phyloP scores from a whole-genome alignment of 2,329 filamentous ascomycete species.

The Penicillium sp. region DNA sequence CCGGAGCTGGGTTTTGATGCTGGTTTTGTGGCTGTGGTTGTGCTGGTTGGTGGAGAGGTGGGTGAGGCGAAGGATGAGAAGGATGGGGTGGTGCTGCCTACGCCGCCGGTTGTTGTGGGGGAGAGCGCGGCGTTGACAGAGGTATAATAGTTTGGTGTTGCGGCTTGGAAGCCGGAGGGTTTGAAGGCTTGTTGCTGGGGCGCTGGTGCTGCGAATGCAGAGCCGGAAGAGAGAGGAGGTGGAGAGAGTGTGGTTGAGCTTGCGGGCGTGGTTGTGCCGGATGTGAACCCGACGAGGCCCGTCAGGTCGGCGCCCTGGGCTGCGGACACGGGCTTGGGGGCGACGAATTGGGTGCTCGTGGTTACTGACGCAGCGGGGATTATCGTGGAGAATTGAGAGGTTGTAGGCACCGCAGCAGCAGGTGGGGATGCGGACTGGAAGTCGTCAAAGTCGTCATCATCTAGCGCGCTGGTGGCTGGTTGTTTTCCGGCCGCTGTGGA shows the following conservation, averaged over 20 bases:
- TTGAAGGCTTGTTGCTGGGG: slow-evolving; percentile 45
- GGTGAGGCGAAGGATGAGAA: slow-evolving; percentile 24
- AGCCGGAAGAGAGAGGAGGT: slow-evolving; percentile 43
- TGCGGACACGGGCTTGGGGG: slow-evolving; percentile 15
- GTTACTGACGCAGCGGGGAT: slow-evolving; percentile 47
- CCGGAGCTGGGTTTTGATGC: slow-evolving; percentile 49
- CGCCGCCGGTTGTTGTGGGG: slow-evolving; percentile 18
- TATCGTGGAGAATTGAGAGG: slow-evolving; percentile 34
- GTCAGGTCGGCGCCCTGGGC: slow-evolving; percentile 68
- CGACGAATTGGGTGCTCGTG: slow-evolving; percentile 31
- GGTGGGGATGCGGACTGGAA: slow-evolving; percentile 62
- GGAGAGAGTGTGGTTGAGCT: slow-evolving; percentile 60
- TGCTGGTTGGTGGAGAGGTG: slow-evolving; percentile 33
- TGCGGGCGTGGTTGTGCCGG: slow-evolving; percentile 69
- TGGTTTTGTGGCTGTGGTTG: slow-evolving; percentile 44
- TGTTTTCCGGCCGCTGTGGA: slow-evolving; percentile 38
- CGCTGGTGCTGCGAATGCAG: slow-evolving; percentile 10
- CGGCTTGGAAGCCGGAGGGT: slow-evolving; percentile 66
- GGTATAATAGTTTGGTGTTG: slow-evolving; percentile 91
- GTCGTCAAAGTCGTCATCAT: slow-evolving; percentile 94
- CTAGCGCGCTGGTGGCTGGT: slow-evolving; percentile 45
- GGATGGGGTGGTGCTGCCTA: slow-evolving; percentile 6
- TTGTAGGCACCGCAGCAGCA: no score
- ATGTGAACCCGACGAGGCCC: slow-evolving; percentile 74
- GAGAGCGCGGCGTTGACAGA: slow-evolving; percentile 56